Evolutionary conservation across 805 yeast genomes (phyloP).

Genomic region (Hanseniaspora valbyensis): DNA sequence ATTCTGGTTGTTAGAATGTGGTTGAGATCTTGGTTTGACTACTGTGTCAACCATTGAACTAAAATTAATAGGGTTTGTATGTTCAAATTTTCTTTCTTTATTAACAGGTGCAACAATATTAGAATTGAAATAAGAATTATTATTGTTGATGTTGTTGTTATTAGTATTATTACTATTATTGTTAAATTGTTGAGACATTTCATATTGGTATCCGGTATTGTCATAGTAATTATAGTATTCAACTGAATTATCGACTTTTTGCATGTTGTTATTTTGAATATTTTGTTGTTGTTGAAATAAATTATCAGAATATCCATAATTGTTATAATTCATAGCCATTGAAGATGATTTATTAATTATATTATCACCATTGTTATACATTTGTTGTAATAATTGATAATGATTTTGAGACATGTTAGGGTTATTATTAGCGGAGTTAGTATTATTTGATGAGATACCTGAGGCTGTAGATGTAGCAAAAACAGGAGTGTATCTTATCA

Average conservation of each 20-base stretch:
- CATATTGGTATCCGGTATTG: slow-evolving; percentile 13
- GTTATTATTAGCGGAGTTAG: background rate
- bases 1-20: background rate
- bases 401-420: background rate
- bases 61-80: background rate
- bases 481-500: slow-evolving; percentile 11
- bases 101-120: background rate
- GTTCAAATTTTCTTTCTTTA: background rate
- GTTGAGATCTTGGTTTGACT: background rate
- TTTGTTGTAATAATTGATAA: slow-evolving; percentile 9
- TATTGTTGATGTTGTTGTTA: too few relatives aligned
- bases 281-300: background rate
- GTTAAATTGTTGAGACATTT: background rate
- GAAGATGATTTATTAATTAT: background rate
- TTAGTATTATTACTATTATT: background rate
- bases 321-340: background rate
- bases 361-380: background rate
- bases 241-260: background rate
- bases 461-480: slow-evolving; percentile 12
- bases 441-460: slow-evolving; percentile 4
- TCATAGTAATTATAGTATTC: slow-evolving; percentile 13
- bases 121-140: background rate
- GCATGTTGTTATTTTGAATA: background rate
- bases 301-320: background rate
- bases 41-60: background rate